Evolutionary conservation across 352 stramenopile species (phyloP).

Genomic region (Pelagophyceae sp.): DNA sequence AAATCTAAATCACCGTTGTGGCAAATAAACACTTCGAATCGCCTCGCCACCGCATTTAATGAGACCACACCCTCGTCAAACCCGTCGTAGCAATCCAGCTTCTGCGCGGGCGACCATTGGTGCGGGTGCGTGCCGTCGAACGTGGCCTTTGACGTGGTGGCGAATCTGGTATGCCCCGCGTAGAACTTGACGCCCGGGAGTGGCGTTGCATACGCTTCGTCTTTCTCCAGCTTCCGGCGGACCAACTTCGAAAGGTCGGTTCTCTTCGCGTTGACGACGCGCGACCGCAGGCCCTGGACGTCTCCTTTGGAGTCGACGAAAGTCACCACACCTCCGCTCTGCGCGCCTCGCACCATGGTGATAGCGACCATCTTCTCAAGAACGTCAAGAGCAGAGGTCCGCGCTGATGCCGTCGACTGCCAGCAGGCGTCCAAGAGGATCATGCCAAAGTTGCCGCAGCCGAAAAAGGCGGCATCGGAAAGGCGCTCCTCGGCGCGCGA

Average conservation of each 20-base stretch:
- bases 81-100: neutral
- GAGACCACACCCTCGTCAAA: neutral
- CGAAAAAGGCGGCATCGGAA: constrained; percentile 18
- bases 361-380: constrained; percentile 37
- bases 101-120: constrained; percentile 34
- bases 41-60: neutral
- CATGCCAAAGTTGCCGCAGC: constrained; percentile 39
- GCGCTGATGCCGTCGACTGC: constrained; percentile 22
- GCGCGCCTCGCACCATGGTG: constrained; percentile 37
- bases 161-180: constrained; percentile 48
- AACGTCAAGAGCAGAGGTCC: constrained; percentile 29
- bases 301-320: constrained; percentile 4
- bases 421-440: constrained; percentile 32
- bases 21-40: constrained; percentile 45
- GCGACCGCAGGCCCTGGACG: constrained; percentile 35
- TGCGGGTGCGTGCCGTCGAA: constrained; percentile 51
- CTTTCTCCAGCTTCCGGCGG: constrained; percentile 35
- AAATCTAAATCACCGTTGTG: constrained; percentile 60
- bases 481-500: neutral
- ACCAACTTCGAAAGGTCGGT: constrained; percentile 44
- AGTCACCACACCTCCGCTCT: constrained; percentile 19
- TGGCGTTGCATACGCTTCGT: neutral
- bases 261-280: constrained; percentile 54
- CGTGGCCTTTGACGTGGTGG: constrained; percentile 42
- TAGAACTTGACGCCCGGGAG: neutral